These are phyloP conservation scores for Pseudocercospora fuligena DNA, from an alignment of 2,329 filamentous ascomycete genomes.

Conservation along the genomic window DNA sequence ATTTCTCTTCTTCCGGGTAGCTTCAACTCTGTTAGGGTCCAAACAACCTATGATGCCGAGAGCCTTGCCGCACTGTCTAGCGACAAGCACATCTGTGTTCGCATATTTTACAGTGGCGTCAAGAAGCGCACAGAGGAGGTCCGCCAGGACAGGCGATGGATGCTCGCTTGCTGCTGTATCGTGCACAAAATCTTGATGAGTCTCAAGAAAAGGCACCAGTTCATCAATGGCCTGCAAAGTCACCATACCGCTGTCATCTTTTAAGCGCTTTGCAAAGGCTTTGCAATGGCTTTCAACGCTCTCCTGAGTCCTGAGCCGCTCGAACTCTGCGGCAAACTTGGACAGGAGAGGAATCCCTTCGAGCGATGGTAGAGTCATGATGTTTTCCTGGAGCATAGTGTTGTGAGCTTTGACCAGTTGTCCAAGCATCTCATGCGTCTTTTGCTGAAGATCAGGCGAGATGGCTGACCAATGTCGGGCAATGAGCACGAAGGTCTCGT, in stretches of 20 bases:
- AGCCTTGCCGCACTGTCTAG: slow-evolving; percentile 76
- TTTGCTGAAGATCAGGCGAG: slow-evolving; percentile 62
- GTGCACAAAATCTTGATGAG: slow-evolving; percentile 78
- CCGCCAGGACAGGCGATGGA: slow-evolving; percentile 73
- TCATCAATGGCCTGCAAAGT: slow-evolving; percentile 81
- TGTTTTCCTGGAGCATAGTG: slow-evolving; percentile 65
- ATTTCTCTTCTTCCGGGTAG: slow-evolving; percentile 75
- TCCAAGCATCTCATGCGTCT: slow-evolving; percentile 66
- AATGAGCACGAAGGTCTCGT: slow-evolving; percentile 88
- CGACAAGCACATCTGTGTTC: slow-evolving; percentile 68
- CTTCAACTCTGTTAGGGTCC: slow-evolving; percentile 87
- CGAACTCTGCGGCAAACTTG: slow-evolving; percentile 69
- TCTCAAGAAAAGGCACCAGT: slow-evolving; percentile 72
- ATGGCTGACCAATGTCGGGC: slow-evolving; percentile 78
- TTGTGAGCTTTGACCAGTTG: slow-evolving; percentile 69
- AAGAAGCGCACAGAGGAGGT: slow-evolving; percentile 76
- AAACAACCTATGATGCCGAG: slow-evolving; percentile 89
- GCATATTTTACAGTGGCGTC: slow-evolving; percentile 85
- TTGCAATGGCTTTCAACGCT: slow-evolving; percentile 70
- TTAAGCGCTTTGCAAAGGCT: slow-evolving; percentile 73
- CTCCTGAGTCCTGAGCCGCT: slow-evolving; percentile 66
- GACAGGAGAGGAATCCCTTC: slow-evolving; percentile 70
- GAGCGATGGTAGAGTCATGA: slow-evolving; percentile 79
- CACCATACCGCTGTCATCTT: slow-evolving; percentile 84
- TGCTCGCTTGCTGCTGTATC: slow-evolving; percentile 81